These are phyloP conservation scores for Mycena sanguinolenta DNA, from an alignment of 768 basidiomycete genomes.

Conservation along the genomic window DNA sequence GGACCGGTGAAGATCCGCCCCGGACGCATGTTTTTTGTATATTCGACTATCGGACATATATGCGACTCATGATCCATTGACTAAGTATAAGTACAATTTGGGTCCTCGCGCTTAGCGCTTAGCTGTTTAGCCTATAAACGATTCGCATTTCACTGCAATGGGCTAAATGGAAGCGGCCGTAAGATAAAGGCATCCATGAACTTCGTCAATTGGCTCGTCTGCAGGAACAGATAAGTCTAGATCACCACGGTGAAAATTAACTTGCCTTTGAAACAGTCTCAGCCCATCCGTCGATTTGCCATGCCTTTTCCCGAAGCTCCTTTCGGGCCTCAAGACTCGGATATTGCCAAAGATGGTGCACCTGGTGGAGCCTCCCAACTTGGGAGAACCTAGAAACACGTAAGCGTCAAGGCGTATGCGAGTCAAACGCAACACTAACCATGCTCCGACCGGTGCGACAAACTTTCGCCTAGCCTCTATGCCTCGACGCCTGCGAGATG, in stretches of 20 bases:
- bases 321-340: slow-evolving; percentile 85
- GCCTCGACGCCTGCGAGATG: slow-evolving; percentile 79
- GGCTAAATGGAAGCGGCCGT: slow-evolving; percentile 83
- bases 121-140: background rate
- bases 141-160: slow-evolving; percentile 71
- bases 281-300: slow-evolving; percentile 96
- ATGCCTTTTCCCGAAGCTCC: slow-evolving; percentile 88
- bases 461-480: slow-evolving; percentile 93
- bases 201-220: slow-evolving; percentile 92
- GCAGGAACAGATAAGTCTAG: slow-evolving; percentile 34
- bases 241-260: slow-evolving; percentile 7
- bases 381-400: slow-evolving; percentile 77
- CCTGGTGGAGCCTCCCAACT: slow-evolving; percentile 85
- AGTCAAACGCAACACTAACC: background rate
- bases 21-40: no score
- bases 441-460: slow-evolving; percentile 79
- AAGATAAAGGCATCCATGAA: slow-evolving; percentile 92
- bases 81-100: background rate
- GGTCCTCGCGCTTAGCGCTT: slow-evolving; percentile 9
- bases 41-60: background rate
- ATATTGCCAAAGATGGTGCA: slow-evolving; percentile 99
- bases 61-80: background rate
- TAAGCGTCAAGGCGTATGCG: background rate
- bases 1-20: no score
- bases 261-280: slow-evolving; percentile 91